phyloP scores from a whole-genome alignment of 164 flowering plant genomes.

The Chimonanthus praecox region DNA sequence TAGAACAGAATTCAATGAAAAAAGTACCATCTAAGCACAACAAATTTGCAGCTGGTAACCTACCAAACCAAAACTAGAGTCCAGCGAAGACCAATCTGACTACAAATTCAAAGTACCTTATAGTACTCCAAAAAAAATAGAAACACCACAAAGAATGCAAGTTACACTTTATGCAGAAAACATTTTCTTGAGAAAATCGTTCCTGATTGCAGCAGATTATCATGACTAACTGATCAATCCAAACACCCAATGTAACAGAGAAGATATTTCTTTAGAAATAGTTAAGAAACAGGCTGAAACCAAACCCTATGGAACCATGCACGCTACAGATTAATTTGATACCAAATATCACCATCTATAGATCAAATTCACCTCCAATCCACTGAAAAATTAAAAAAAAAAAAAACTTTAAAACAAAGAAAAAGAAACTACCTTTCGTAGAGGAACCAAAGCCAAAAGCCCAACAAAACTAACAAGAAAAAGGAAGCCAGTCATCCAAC shows the following conservation, averaged over 20 bases:
- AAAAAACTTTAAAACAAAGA: background rate
- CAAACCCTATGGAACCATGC: background rate
- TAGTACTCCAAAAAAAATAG: background rate
- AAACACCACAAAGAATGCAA: background rate
- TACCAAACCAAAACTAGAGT: background rate
- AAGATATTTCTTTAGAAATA: too few relatives aligned
- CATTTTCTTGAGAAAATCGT: background rate
- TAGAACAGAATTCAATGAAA: background rate
- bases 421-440: slow-evolving; percentile 53
- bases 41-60: background rate
- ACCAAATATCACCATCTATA: background rate
- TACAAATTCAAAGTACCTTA: background rate
- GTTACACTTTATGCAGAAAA: background rate
- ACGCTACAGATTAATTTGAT: background rate
- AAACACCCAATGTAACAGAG: too few relatives aligned
- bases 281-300: background rate
- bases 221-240: background rate
- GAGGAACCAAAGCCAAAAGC: slow-evolving; percentile 79
- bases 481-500: slow-evolving; percentile 75
- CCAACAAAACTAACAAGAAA: slow-evolving; percentile 73
- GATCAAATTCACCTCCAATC: background rate
- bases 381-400: background rate
- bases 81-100: background rate
- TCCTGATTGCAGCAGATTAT: background rate
- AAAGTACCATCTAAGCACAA: background rate